These are phyloP conservation scores for Thelephora ganbajun DNA, from an alignment of 768 basidiomycete genomes.

Conservation along the genomic window DNA sequence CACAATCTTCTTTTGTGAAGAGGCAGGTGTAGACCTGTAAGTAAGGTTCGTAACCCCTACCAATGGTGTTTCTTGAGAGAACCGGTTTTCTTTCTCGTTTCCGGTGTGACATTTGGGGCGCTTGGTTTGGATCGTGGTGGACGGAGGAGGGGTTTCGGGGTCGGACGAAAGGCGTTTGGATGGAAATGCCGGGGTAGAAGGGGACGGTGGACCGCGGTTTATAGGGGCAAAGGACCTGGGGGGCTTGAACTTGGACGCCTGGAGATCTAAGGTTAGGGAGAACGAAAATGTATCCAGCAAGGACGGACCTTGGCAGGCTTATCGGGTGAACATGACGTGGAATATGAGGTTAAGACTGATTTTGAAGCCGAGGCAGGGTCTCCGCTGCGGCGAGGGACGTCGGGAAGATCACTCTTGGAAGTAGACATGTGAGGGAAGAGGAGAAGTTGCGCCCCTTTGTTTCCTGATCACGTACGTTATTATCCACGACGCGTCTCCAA, in stretches of 20 bases:
- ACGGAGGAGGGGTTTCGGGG: background rate
- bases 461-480: background rate
- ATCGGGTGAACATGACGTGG: background rate
- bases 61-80: no score
- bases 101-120: background rate
- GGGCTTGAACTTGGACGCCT: slow-evolving; percentile 10
- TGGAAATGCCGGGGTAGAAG: background rate
- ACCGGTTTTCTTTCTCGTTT: no score
- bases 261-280: background rate
- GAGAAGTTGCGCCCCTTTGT: background rate
- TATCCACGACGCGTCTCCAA: background rate
- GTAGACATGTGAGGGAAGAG: slow-evolving; percentile 5
- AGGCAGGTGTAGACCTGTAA: no score
- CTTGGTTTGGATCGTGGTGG: background rate
- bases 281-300: no score
- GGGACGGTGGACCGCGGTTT: slow-evolving; percentile 2
- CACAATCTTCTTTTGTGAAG: no score
- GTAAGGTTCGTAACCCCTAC: no score
- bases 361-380: background rate
- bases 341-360: background rate
- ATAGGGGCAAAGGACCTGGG: slow-evolving; percentile 7
- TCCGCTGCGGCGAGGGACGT: slow-evolving; percentile 9
- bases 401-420: slow-evolving; percentile 10
- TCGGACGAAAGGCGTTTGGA: background rate
- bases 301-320: background rate